Evolutionary conservation across 2,329 filamentous ascomycete species (phyloP).

Genomic region (Eutypella sp.): DNA sequence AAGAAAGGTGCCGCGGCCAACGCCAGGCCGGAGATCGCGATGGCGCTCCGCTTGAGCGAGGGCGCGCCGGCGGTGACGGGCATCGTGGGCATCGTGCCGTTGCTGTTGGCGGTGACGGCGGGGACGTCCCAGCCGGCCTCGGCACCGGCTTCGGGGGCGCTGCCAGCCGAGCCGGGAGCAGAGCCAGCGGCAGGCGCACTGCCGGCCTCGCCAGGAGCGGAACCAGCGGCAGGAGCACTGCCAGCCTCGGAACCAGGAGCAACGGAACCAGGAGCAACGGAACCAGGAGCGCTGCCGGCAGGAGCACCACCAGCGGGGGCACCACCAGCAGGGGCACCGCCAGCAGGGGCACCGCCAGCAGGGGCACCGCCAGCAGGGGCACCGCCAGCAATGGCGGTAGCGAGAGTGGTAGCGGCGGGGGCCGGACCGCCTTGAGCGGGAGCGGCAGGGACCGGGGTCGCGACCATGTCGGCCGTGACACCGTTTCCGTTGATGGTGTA

Average conservation of each 20-base stretch:
- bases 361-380: neutral
- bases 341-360: neutral
- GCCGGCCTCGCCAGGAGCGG: neutral
- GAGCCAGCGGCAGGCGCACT: neutral
- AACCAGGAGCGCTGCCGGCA: slow-evolving; percentile 1
- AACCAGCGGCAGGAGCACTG: neutral
- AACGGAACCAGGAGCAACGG: neutral
- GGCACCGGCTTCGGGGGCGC: neutral
- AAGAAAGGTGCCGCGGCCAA: slow-evolving; percentile 23
- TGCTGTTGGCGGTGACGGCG: slow-evolving; percentile 5
- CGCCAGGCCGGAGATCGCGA: slow-evolving; percentile 20
- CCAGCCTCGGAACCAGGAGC: neutral
- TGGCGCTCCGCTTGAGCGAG: slow-evolving; percentile 22
- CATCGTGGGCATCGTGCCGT: slow-evolving; percentile 13
- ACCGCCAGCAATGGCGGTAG: slow-evolving; percentile 1
- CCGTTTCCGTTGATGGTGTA: slow-evolving; percentile 31
- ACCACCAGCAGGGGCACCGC: neutral
- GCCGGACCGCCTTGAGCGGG: neutral
- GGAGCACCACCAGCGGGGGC: neutral
- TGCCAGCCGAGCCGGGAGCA: neutral
- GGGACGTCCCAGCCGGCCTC: neutral
- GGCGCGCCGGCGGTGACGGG: slow-evolving; percentile 20
- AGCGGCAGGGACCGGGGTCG: slow-evolving; percentile 1
- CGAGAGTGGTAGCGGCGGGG: slow-evolving; percentile 1
- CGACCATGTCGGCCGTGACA: slow-evolving; percentile 24